Conservation (phyloP, 176 grass and related monocot species). For the Oryza rufipogon region DNA sequence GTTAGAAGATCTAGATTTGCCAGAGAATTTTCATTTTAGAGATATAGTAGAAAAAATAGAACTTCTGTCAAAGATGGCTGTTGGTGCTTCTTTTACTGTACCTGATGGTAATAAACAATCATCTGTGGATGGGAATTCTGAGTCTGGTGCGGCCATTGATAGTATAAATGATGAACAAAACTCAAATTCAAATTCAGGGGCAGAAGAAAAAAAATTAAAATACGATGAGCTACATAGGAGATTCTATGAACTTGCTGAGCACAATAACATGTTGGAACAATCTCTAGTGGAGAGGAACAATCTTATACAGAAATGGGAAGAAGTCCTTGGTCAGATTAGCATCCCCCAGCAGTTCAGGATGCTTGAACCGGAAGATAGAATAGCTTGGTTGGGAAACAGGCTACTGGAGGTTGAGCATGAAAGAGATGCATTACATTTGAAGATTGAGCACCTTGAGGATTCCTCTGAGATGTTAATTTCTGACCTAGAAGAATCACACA, state of each 20-base stretch:
- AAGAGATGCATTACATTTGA: conserved; percentile 75
- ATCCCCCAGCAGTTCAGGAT: conserved; percentile 67
- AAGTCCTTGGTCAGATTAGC: conserved; percentile 67
- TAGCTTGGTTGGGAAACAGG: conserved; percentile 71
- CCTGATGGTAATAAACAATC: conserved; percentile 55
- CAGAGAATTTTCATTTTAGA: conserved; percentile 88
- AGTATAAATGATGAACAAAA: conserved; percentile 59
- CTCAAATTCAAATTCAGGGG: conserved; percentile 49
- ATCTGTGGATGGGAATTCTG: conserved; percentile 55
- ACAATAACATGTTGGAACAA: conserved; percentile 96
- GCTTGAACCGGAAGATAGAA: conserved; percentile 72
- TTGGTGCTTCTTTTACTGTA: conserved; percentile 51
- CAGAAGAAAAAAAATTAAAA: conserved; percentile 70
- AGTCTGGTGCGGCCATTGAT: conserved; percentile 47
- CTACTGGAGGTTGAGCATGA: conserved; percentile 73
- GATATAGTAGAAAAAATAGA: conserved; percentile 95
- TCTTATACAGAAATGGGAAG: conserved; percentile 94
- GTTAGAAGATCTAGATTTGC: conserved; percentile 94
- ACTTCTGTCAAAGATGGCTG: conserved; percentile 77
- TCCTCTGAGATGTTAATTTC: conserved; percentile 91
- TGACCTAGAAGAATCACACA: conserved; percentile 86
- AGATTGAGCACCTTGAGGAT: conserved; percentile 94
- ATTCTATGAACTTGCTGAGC: conserved; percentile 92
- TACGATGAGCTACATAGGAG: conserved; percentile 80
- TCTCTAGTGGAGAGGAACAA: conserved; percentile 88